phyloP scores from a whole-genome alignment of 441 rosid species.

The Kokia cookei region DNA sequence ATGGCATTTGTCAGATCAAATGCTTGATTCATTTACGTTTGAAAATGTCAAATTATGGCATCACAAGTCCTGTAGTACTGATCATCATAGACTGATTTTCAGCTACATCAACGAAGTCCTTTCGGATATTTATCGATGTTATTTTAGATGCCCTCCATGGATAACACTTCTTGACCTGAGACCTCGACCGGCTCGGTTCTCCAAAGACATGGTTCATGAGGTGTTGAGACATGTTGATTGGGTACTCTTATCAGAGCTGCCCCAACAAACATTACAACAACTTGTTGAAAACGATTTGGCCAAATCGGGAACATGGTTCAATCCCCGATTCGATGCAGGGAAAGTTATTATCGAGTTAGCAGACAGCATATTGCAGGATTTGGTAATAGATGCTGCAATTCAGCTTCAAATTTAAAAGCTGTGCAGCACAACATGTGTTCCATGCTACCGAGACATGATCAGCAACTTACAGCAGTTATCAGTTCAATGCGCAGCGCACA shows the following conservation, averaged over 20 bases:
- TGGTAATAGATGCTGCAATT: constrained; percentile 30
- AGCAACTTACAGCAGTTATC: no score
- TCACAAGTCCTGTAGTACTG: background rate
- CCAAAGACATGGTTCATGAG: constrained; percentile 28
- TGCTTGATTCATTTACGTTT: constrained; percentile 32
- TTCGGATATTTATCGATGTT: constrained; percentile 27
- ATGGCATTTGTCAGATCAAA: constrained; percentile 32
- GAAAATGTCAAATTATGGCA: constrained; percentile 20
- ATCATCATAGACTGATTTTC: constrained; percentile 33
- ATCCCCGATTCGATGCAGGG: constrained; percentile 39
- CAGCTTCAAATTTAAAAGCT: constrained; percentile 13
- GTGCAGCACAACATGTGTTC: background rate
- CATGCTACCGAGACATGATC: no score
- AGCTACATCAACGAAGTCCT: constrained; percentile 57
- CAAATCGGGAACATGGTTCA: constrained; percentile 45
- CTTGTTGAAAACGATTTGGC: constrained; percentile 40
- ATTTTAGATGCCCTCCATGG: constrained; percentile 38
- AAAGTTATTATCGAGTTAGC: constrained; percentile 36
- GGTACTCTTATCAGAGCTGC: constrained; percentile 25
- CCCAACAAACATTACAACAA: constrained; percentile 36
- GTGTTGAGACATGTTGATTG: constrained; percentile 51
- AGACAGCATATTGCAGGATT: constrained; percentile 42
- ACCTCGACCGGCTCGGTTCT: constrained; percentile 9
- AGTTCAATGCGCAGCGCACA: no score
- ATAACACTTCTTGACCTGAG: constrained; percentile 22